These are phyloP conservation scores for Cytospora mali DNA, from an alignment of 2,329 filamentous ascomycete genomes.

Conservation along the genomic window DNA sequence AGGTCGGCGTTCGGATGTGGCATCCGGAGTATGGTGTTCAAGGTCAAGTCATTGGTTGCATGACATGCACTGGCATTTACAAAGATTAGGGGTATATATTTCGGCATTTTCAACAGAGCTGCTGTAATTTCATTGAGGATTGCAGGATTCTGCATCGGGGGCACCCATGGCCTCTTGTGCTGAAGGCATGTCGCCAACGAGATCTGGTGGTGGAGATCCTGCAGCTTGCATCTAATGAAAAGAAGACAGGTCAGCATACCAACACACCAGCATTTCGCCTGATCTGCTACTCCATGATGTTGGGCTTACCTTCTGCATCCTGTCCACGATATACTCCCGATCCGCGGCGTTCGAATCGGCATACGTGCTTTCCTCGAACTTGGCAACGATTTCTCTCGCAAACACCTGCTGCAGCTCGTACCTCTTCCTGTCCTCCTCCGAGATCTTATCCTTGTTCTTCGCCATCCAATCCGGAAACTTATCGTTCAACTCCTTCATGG, in stretches of 20 bases:
- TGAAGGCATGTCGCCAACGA: slow-evolving; percentile 87
- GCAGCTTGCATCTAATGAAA: slow-evolving; percentile 86
- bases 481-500: slow-evolving; percentile 93
- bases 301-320: slow-evolving; percentile 89
- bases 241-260: slow-evolving; percentile 27
- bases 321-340: slow-evolving; percentile 90
- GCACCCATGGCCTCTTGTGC: slow-evolving; percentile 71
- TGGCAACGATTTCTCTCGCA: slow-evolving; percentile 82
- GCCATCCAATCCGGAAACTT: slow-evolving; percentile 91
- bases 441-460: slow-evolving; percentile 69
- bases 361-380: slow-evolving; percentile 83
- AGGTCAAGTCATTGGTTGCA: slow-evolving; percentile 1
- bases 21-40: slow-evolving; percentile 16
- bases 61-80: slow-evolving; percentile 30
- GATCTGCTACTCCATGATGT: neutral
- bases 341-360: slow-evolving; percentile 79
- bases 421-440: slow-evolving; percentile 72
- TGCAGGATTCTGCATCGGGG: slow-evolving; percentile 61
- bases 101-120: neutral
- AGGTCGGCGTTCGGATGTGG: slow-evolving; percentile 3
- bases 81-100: slow-evolving; percentile 27
- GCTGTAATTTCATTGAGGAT: slow-evolving; percentile 53
- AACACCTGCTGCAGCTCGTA: slow-evolving; percentile 80
- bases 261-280: neutral
- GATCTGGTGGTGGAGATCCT: slow-evolving; percentile 84